Conservation (phyloP, 345 rosid species). For the Acer campestre region DNA sequence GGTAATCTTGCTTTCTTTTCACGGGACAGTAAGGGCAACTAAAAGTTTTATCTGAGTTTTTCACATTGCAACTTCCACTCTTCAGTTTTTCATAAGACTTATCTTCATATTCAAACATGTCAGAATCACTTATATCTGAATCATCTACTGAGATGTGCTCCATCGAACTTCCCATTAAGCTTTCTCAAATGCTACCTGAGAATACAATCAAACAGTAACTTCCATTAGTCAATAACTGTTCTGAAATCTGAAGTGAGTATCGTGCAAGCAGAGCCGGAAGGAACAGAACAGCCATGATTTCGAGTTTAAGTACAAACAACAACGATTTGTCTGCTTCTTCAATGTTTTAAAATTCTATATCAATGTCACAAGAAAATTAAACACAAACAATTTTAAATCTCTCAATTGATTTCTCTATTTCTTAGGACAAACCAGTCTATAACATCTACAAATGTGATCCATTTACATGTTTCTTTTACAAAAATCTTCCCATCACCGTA, state of each 20-base stretch:
- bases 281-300: background rate
- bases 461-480: no score
- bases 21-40: constrained; percentile 81
- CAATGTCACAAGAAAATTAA: background rate
- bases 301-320: background rate
- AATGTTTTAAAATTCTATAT: background rate
- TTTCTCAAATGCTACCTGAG: constrained; percentile 3
- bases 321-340: background rate
- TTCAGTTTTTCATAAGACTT: constrained; percentile 66
- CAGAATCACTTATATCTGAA: constrained; percentile 52
- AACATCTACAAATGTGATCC: background rate
- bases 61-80: constrained; percentile 64
- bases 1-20: constrained; percentile 65
- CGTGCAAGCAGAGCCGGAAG: background rate
- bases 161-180: constrained; percentile 14
- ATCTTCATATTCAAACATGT: constrained; percentile 48
- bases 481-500: no score
- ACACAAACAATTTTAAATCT: background rate
- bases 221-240: background rate
- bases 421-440: background rate
- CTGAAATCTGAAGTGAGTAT: background rate
- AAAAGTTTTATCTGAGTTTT: constrained; percentile 55
- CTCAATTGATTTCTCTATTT: background rate
- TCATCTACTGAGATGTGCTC: constrained; percentile 37
- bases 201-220: constrained; percentile 1